These are phyloP conservation scores for Cardamine chenopodiifolia DNA, from an alignment of 345 rosid genomes.

Conservation along the genomic window DNA sequence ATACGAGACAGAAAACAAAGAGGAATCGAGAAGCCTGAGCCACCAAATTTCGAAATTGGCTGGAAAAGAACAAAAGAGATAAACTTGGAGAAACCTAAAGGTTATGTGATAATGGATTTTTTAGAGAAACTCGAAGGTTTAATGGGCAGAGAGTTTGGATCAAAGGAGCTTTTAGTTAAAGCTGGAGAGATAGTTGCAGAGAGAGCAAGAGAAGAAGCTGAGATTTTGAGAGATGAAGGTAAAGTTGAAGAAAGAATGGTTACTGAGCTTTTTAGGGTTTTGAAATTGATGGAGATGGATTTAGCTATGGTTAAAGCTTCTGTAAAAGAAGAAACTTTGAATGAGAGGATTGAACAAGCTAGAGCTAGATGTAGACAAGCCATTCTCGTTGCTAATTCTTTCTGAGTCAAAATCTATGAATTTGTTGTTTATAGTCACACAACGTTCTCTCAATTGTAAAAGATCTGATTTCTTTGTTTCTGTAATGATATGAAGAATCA, in stretches of 20 bases:
- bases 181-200: constrained; percentile 85
- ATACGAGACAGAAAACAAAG: constrained; percentile 50
- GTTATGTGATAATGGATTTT: constrained; percentile 82
- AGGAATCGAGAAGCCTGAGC: constrained; percentile 56
- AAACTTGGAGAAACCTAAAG: constrained; percentile 69
- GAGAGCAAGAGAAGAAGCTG: constrained; percentile 92
- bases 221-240: constrained; percentile 74
- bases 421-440: constrained; percentile 17
- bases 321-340: constrained; percentile 73
- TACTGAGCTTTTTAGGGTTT: constrained; percentile 81
- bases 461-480: constrained; percentile 4
- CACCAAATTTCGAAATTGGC: constrained; percentile 80
- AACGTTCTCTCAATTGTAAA: neutral
- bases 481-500: neutral
- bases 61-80: constrained; percentile 83
- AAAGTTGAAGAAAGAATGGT: constrained; percentile 85
- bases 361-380: constrained; percentile 93
- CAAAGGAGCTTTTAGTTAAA: constrained; percentile 71
- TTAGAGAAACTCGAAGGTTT: constrained; percentile 69
- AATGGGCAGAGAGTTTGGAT: constrained; percentile 79
- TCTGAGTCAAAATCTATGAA: constrained; percentile 38
- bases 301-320: constrained; percentile 93
- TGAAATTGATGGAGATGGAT: constrained; percentile 97
- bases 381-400: constrained; percentile 78
- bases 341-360: constrained; percentile 74